phyloP scores from a whole-genome alignment of 805 yeast species.

The Torulaspora delbrueckii region DNA sequence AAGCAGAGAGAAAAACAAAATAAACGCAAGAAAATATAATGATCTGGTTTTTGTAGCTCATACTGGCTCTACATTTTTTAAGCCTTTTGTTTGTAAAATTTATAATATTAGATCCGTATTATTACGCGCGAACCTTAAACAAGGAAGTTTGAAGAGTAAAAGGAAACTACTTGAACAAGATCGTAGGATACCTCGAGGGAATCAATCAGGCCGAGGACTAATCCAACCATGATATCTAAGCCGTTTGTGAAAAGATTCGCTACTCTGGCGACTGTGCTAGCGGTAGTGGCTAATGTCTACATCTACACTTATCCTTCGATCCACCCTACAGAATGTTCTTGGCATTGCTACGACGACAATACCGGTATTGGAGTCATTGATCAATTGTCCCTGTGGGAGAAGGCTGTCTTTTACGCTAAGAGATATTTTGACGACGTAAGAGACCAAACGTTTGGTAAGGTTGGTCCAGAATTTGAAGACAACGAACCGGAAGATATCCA shows the following conservation, averaged over 20 bases:
- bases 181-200: background rate
- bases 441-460: slow-evolving; percentile 11
- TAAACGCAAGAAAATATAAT: slow-evolving; percentile 28
- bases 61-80: background rate
- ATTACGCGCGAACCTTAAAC: background rate
- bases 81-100: background rate
- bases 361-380: slow-evolving; percentile 4
- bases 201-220: background rate
- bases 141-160: background rate
- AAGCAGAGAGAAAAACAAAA: slow-evolving; percentile 53
- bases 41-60: background rate
- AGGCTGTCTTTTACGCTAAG: slow-evolving; percentile 25
- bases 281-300: slow-evolving; percentile 53
- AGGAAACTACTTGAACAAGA: background rate
- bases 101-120: background rate
- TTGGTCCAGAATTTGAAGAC: slow-evolving; percentile 7
- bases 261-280: slow-evolving; percentile 26
- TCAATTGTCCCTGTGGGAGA: slow-evolving; percentile 13
- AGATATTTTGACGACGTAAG: slow-evolving; percentile 32
- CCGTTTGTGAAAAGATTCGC: slow-evolving; percentile 23
- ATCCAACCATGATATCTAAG: slow-evolving; percentile 6
- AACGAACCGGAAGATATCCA: slow-evolving; percentile 44
- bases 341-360: slow-evolving; percentile 40
- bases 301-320: slow-evolving; percentile 74
- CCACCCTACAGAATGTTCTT: slow-evolving; percentile 50